Evolutionary conservation across 164 flowering plant species (phyloP).

Genomic region (Kingdonia uniflora): DNA sequence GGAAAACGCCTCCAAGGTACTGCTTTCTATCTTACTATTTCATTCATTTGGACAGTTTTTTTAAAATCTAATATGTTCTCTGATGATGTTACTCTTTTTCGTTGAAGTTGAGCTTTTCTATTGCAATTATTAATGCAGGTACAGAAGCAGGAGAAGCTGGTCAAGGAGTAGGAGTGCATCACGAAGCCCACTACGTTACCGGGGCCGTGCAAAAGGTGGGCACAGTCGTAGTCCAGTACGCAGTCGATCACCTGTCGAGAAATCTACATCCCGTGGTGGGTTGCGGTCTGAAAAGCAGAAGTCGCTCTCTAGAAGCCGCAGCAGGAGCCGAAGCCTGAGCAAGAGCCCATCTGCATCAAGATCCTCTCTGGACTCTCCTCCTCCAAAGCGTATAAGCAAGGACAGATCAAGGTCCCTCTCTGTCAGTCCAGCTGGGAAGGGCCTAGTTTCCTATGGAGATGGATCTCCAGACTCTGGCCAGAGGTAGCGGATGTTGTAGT

Average conservation of each 20-base stretch:
- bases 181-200: slow-evolving; percentile 64
- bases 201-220: slow-evolving; percentile 35
- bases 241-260: slow-evolving; percentile 55
- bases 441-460: slow-evolving; percentile 75
- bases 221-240: slow-evolving; percentile 57
- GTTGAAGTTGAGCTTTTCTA: background rate
- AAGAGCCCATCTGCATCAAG: slow-evolving; percentile 32
- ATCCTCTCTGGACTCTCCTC: slow-evolving; percentile 44
- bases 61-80: no score
- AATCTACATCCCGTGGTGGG: slow-evolving; percentile 34
- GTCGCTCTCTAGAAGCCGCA: slow-evolving; percentile 42
- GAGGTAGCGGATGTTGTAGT: slow-evolving; percentile 13
- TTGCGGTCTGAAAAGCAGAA: slow-evolving; percentile 40
- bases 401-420: slow-evolving; percentile 57
- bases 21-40: no score
- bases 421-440: slow-evolving; percentile 47
- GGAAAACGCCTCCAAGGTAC: slow-evolving; percentile 85
- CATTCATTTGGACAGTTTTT: no score
- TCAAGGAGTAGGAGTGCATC: slow-evolving; percentile 58
- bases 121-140: slow-evolving; percentile 29
- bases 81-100: no score
- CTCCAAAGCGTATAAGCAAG: slow-evolving; percentile 37
- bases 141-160: slow-evolving; percentile 79
- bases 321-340: slow-evolving; percentile 30
- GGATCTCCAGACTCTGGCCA: slow-evolving; percentile 61